These are phyloP conservation scores for Solanum sparsipilum DNA, from an alignment of 257 asterid genomes.

Conservation along the genomic window DNA sequence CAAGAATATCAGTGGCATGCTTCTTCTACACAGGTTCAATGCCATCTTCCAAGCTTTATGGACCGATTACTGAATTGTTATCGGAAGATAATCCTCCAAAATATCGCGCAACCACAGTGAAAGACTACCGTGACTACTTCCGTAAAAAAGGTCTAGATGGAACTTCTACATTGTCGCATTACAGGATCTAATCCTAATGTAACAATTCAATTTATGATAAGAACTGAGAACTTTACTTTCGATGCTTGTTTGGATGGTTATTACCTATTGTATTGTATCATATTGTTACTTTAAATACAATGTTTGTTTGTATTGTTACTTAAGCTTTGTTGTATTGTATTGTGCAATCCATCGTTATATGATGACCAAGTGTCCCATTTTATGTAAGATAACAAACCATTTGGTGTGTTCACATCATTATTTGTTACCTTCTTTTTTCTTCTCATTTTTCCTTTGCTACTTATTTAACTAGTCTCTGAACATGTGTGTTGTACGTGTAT, in stretches of 20 bases:
- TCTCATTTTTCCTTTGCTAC: neutral
- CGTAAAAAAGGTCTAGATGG: constrained; percentile 49
- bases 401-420: neutral
- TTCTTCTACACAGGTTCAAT: constrained; percentile 34
- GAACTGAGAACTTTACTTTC: neutral
- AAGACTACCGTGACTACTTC: constrained; percentile 26
- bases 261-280: neutral
- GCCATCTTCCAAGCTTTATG: constrained; percentile 27
- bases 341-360: neutral
- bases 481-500: neutral
- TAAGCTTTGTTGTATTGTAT: neutral
- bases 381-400: neutral
- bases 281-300: neutral
- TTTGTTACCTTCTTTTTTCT: neutral
- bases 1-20: constrained; percentile 60
- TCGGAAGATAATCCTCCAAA: constrained; percentile 44
- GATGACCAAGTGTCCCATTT: neutral
- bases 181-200: constrained; percentile 23
- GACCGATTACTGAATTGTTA: constrained; percentile 47
- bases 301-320: neutral
- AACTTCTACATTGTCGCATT: constrained; percentile 30
- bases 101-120: constrained; percentile 44
- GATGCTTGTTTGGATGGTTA: neutral
- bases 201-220: neutral
- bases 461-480: neutral